These are phyloP conservation scores for Boletus bicolor DNA, from an alignment of 768 basidiomycete species.

Conservation along the genomic window DNA sequence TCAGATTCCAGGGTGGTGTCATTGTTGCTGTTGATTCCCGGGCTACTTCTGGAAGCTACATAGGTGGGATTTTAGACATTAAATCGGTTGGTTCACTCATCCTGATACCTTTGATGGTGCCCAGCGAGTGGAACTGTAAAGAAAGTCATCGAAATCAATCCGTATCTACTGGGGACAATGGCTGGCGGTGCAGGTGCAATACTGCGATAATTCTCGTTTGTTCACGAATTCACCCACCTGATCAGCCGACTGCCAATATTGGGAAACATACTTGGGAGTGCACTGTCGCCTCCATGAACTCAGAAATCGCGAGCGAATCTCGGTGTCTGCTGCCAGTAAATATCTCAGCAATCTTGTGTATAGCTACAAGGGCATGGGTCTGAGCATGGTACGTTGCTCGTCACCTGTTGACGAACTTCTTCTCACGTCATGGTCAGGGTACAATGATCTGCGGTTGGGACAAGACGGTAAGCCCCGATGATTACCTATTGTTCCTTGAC, in stretches of 20 bases:
- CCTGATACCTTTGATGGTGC: not conserved
- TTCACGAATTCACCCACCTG: conserved; percentile 1
- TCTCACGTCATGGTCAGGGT: conserved; percentile 50
- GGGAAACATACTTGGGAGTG: conserved; percentile 99
- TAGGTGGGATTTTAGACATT: conserved; percentile 57
- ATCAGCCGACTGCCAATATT: conserved; percentile 91
- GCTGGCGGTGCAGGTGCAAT: conserved; percentile 92
- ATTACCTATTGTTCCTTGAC: not conserved
- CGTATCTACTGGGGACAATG: conserved; percentile 98
- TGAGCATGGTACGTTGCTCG: conserved; percentile 81
- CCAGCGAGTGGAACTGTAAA: conserved; percentile 95
- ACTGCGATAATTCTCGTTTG: not conserved
- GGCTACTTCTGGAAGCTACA: conserved; percentile 95
- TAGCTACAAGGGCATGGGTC: conserved; percentile 97
- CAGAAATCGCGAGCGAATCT: conserved; percentile 93
- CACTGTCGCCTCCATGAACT: conserved; percentile 97
- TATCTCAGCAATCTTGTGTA: conserved; percentile 97
- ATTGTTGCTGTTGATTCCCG: conserved; percentile 99
- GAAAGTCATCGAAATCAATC: conserved; percentile 99
- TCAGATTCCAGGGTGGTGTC: conserved; percentile 94
- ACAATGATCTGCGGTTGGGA: conserved; percentile 99
- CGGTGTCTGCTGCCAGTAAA: conserved; percentile 98
- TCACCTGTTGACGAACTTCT: not conserved
- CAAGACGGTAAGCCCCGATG: conserved; percentile 68
- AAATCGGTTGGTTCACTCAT: not conserved